Evolutionary conservation across 345 rosid species (phyloP), one percentile per base, ranked within the genome.

Genomic region (Anastatica hierochuntica): DNA sequence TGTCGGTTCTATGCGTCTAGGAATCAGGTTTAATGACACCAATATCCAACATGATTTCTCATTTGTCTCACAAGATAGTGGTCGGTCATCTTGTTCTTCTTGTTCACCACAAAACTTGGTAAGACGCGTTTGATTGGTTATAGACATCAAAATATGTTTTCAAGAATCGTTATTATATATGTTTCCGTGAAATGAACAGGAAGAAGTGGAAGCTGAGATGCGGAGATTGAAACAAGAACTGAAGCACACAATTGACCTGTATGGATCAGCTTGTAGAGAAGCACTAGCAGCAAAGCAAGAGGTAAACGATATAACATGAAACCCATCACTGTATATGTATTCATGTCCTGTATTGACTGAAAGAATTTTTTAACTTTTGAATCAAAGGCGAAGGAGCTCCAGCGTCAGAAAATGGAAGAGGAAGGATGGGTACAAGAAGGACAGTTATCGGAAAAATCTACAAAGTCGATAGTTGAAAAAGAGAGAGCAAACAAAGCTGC

Each of bases 231-330:
- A 67, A 71, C 63, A 66, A 49, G 97, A 92, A 77, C 70, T 92
- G 67, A 88, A 85, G 71, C 88, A 85, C 72, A 88, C 96, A 18
- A 79, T 85, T 76, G 90, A 81, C 17, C 58, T 88, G 74, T 92
- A 88, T 62, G 77, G 78, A 43, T 72, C 75, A 36, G 98, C 96
- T 18, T 92, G 98, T 69, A 81, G 69, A 69, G 95, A 85, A 81
- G 95, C 95, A 38, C 71, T 88, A 19, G 53, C 75, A 51, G 96
- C 86, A 37, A 83, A 81, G 62, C 82, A 92, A 64, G 78, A 81
- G 94, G 98, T 84, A 69, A 24, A 15, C 3, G 1, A 36, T 51
- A 23, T 11, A 15, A 31, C 14, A 21, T 1, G 18, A 53, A 23
- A 47, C 41, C 13, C 0, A 6, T 41, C 41, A 12, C n/a, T 20